Evolutionary conservation across 495 filamentous ascomycete species (phyloP).

Genomic region (Schizothecium vesticola): DNA sequence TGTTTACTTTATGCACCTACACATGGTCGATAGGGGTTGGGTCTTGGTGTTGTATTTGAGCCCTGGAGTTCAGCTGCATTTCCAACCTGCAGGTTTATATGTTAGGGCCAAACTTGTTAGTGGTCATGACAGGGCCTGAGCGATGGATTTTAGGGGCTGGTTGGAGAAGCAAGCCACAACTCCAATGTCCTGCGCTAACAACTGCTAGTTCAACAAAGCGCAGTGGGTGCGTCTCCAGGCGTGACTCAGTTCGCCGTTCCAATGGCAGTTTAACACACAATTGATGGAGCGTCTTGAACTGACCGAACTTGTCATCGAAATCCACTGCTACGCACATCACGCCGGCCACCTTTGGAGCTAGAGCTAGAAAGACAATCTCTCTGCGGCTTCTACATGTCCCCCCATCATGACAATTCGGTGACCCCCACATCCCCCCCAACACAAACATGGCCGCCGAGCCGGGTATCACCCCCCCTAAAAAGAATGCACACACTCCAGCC

Average conservation of each 20-base stretch:
- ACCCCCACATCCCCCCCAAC: too few relatives aligned
- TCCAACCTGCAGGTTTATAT: neutral
- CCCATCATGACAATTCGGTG: too few relatives aligned
- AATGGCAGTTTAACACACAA: neutral
- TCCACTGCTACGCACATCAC: neutral
- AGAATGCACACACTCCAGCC: conserved; percentile 39
- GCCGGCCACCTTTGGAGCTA: neutral
- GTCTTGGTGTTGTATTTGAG: neutral
- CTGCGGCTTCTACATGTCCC: too few relatives aligned
- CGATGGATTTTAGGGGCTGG: neutral
- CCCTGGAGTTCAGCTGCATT: neutral
- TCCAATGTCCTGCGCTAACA: neutral
- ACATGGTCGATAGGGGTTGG: neutral
- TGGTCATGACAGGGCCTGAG: neutral
- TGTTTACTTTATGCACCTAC: neutral
- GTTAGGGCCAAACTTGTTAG: neutral
- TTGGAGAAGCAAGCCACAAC: neutral
- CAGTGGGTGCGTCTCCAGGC: neutral
- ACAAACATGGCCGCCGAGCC: too few relatives aligned
- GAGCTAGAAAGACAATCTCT: too few relatives aligned
- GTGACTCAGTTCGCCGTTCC: neutral
- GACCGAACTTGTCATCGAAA: neutral
- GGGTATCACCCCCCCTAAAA: neutral
- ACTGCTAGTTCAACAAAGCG: neutral
- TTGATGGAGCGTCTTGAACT: neutral